A percentile compares a stretch with the other conserved stretches of the same genome.
These are phyloP conservation scores for Lavandula angustifolia DNA, from an alignment of 257 asterid genomes.

Conservation along the genomic window DNA sequence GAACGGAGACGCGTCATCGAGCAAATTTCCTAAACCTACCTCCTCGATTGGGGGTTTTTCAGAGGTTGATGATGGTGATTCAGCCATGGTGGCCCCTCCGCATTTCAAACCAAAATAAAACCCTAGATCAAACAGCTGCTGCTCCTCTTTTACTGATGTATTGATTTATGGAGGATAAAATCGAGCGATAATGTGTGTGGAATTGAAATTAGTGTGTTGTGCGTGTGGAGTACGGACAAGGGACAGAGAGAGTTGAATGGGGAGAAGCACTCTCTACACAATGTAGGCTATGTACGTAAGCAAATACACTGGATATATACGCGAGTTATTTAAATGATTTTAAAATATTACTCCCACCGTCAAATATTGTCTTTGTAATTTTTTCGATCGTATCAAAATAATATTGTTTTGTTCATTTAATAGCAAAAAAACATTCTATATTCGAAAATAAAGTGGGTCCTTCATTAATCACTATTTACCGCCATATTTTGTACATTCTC, in stretches of 20 bases:
- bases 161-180: not conserved
- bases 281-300: not conserved
- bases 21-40: slow-evolving; percentile 36
- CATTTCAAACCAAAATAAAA: slow-evolving; percentile 37
- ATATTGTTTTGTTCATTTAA: too few species aligned
- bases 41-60: slow-evolving; percentile 36
- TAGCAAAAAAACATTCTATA: too few species aligned
- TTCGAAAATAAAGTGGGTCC: too few species aligned
- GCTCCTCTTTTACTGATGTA: slow-evolving; percentile 19
- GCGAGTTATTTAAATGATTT: not conserved
- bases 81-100: slow-evolving; percentile 46
- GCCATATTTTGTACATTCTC: too few species aligned
- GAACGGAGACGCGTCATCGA: slow-evolving; percentile 17
- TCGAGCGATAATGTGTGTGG: slow-evolving; percentile 6
- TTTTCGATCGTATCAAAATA: too few species aligned
- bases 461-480: too few species aligned
- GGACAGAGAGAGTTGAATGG: slow-evolving; percentile 26
- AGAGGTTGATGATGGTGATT: slow-evolving; percentile 41
- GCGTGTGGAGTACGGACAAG: slow-evolving; percentile 29
- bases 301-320: not conserved
- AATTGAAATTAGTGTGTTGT: slow-evolving; percentile 6
- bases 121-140: slow-evolving; percentile 19
- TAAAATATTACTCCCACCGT: too few species aligned
- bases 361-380: too few species aligned
- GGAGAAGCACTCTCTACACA: not conserved